Evolutionary conservation across 441 rosid genomes (phyloP), one percentile per base, ranked within the genome.

Genomic region (Populus hybrid): DNA sequence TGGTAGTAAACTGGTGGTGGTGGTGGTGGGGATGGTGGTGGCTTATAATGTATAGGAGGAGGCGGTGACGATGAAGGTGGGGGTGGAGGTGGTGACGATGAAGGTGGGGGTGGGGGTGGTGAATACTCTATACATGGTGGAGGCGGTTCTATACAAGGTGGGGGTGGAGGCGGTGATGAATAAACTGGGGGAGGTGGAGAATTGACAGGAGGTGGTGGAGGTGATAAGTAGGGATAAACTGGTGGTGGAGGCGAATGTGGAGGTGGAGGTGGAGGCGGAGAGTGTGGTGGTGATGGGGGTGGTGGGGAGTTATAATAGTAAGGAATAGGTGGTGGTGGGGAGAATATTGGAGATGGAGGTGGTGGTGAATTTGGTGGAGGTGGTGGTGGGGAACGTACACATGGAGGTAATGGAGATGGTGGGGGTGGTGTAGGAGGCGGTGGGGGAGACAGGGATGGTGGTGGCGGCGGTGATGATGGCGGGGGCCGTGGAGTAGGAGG

Each of bases 81-180:
- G 0, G 81, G 83, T 18, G 84, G 86, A 0, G 85, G 78, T 11
- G 86, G 78, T 0, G 86, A 86, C 2, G 85, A 84, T 0, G 86
- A 73, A 4, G 83, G 76, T 28, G 78, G n/a, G n/a, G n/a, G n/a
- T n/a, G n/a, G 85, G 0, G 81, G 83, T 18, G 84, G 86, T 14
- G 86, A 66, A 26, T 77, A 71, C 35, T 78, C 81, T 42, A 63
- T 50, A 67, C 83, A 80, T 30, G 86, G 86, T 3, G 86, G 77
- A 3, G 82, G 78, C 65, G 85, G 84, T 69, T 83, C 84, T 78
- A 76, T 76, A 83, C 84, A 84, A 0, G 78, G 86, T 26, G 76
- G 78, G 1, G 86, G 85, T 9, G 91, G 90, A 6, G 88, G 84
- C 2, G 89, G 77, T 2, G 90, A 28, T 83, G 2, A 85, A 78